These are phyloP conservation scores for Streptanthus diversifolius DNA, from an alignment of 345 rosid species.

Conservation along the genomic window DNA sequence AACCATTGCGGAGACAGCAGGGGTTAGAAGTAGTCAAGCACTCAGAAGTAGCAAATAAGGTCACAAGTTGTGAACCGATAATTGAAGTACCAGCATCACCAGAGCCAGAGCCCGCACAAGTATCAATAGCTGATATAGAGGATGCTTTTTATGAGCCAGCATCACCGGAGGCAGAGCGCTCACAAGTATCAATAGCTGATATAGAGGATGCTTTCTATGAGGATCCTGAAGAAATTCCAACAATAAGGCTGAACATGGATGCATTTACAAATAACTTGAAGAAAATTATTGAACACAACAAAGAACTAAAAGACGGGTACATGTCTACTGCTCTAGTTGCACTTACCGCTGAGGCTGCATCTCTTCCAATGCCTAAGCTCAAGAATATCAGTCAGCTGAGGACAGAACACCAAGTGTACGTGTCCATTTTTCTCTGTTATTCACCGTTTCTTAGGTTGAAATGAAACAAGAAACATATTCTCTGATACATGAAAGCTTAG, in stretches of 20 bases:
- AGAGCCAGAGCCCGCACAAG: constrained; percentile 48
- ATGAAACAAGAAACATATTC: not conserved
- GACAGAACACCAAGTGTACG: constrained; percentile 96
- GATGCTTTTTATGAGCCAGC: constrained; percentile 66
- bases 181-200: constrained; percentile 45
- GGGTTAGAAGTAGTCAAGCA: constrained; percentile 31
- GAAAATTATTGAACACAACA: constrained; percentile 57
- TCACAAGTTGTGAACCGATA: constrained; percentile 57
- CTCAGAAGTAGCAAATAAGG: constrained; percentile 28
- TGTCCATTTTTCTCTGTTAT: constrained; percentile 20
- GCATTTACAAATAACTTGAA: constrained; percentile 63
- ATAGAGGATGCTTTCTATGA: constrained; percentile 63
- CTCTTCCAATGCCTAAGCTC: constrained; percentile 76
- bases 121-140: constrained; percentile 57
- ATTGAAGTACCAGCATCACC: constrained; percentile 91
- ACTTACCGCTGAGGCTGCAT: constrained; percentile 67
- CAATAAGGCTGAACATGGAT: constrained; percentile 63
- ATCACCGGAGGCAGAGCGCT: constrained; percentile 61
- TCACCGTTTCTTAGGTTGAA: not conserved
- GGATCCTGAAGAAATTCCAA: constrained; percentile 81
- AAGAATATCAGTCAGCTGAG: constrained; percentile 78
- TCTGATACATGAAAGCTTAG: not conserved
- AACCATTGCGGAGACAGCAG: constrained; percentile 33
- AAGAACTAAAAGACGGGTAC: constrained; percentile 63
- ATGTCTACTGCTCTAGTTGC: constrained; percentile 82